phyloP scores from a whole-genome alignment of 345 rosid species.

The Odontarrhena argentea region DNA sequence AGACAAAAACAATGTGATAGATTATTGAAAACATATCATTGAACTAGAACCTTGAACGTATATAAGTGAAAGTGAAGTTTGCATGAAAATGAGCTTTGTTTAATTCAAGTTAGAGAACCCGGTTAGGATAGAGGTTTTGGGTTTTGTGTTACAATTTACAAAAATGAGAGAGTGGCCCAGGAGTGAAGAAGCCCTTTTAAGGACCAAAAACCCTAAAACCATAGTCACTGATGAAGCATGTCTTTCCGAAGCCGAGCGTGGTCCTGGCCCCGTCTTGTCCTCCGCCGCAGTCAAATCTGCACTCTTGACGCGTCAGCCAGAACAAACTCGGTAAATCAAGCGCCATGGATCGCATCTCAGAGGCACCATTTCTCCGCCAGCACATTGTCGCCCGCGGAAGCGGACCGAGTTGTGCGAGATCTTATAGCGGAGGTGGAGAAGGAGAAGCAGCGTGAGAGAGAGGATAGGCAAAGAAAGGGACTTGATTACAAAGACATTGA shows the following conservation, averaged over 20 bases:
- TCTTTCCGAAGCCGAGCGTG: conserved; percentile 42
- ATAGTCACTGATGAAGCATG: conserved; percentile 34
- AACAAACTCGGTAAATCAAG: conserved; percentile 35
- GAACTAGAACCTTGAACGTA: too few relatives aligned
- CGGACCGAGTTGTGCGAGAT: conserved; percentile 46
- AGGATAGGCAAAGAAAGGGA: conserved; percentile 66
- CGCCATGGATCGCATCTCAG: conserved; percentile 40
- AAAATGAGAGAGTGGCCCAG: too few relatives aligned
- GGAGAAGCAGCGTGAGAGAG: conserved; percentile 75
- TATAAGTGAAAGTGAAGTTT: too few relatives aligned
- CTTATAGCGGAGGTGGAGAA: conserved; percentile 64
- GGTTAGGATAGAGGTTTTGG: too few relatives aligned
- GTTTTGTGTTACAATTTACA: too few relatives aligned
- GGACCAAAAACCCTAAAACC: conserved; percentile 29
- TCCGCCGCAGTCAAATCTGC: conserved; percentile 24
- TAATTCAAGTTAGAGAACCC: too few relatives aligned
- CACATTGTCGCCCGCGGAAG: conserved; percentile 19
- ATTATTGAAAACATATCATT: too few relatives aligned
- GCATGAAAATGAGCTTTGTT: too few relatives aligned
- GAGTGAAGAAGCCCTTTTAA: too few relatives aligned
- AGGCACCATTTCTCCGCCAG: conserved; percentile 46
- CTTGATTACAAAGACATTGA: conserved; percentile 76
- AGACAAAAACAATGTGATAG: too few relatives aligned
- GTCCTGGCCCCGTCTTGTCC: conserved; percentile 53
- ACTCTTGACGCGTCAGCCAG: conserved; percentile 21